Percentiles rank a stretch among this genome's conserved stretches.
Conservation (phyloP, 768 basidiomycete genomes). For the Boletus bicolor region DNA sequence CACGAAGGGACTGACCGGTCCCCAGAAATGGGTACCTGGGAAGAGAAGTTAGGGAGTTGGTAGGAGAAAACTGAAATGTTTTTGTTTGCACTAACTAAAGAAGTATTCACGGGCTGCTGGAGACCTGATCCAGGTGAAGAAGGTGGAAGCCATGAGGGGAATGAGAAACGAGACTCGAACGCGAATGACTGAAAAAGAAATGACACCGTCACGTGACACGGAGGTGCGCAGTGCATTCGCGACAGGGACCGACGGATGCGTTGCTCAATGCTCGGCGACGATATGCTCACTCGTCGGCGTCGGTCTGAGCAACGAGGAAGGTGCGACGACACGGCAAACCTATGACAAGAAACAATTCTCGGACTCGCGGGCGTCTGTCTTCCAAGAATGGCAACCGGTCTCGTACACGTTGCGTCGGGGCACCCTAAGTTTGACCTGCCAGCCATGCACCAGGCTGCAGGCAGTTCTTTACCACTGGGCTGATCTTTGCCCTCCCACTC, state of each 20-base stretch:
- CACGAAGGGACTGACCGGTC: slow-evolving; percentile 64
- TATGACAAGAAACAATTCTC: background rate
- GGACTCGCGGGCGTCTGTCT: background rate
- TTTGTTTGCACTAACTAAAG: slow-evolving; percentile 68
- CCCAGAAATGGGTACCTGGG: slow-evolving; percentile 96
- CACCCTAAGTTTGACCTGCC: slow-evolving; percentile 3
- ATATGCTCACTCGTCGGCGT: background rate
- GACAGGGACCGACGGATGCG: background rate
- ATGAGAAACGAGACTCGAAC: background rate
- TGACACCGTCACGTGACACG: slow-evolving; percentile 12
- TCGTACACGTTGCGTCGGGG: slow-evolving; percentile 25
- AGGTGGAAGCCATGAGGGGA: slow-evolving; percentile 70
- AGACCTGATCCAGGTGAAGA: slow-evolving; percentile 86
- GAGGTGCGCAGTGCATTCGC: background rate
- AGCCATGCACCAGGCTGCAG: slow-evolving; percentile 21
- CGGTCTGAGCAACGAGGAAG: background rate
- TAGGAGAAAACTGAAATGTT: background rate
- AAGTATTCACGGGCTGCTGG: slow-evolving; percentile 93
- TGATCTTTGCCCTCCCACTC: background rate
- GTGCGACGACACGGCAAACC: background rate
- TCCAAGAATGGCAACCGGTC: slow-evolving; percentile 35
- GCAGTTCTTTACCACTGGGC: slow-evolving; percentile 14
- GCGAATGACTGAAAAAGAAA: background rate
- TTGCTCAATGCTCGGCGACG: background rate
- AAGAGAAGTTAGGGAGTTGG: slow-evolving; percentile 19